Evolutionary conservation across 169 alveolate genomes (phyloP).

Genomic region (Plasmodium adleri): DNA sequence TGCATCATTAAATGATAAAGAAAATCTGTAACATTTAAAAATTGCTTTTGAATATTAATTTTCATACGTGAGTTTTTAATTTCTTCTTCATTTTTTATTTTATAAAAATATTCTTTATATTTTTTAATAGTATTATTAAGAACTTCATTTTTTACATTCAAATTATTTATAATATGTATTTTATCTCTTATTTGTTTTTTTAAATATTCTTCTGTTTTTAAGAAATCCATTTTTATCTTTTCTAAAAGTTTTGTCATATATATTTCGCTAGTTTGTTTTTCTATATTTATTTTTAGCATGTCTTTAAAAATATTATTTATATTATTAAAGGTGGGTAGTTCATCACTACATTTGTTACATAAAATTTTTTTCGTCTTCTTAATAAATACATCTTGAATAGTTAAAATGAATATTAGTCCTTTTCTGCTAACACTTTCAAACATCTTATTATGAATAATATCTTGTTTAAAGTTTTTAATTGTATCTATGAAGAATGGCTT

Average conservation of each 20-base stretch:
- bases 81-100: conserved; percentile 59
- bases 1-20: conserved; percentile 24
- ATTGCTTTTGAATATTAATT: conserved; percentile 37
- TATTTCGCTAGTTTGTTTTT: conserved; percentile 71
- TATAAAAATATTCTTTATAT: conserved; percentile 13
- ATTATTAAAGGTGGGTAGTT: neutral
- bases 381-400: conserved; percentile 47
- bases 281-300: conserved; percentile 65
- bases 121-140: conserved; percentile 31
- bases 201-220: neutral
- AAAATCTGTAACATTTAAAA: conserved; percentile 42
- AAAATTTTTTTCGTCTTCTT: conserved; percentile 52
- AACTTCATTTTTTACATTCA: conserved; percentile 16
- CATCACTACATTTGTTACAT: conserved; percentile 28
- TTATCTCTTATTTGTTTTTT: conserved; percentile 24
- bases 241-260: conserved; percentile 54
- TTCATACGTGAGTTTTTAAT: conserved; percentile 7
- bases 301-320: conserved; percentile 30
- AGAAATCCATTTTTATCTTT: conserved; percentile 33
- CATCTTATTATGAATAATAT: conserved; percentile 1
- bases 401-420: conserved; percentile 31
- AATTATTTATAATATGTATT: conserved; percentile 10
- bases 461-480: conserved; percentile 29
- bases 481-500: neutral
- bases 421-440: conserved; percentile 52